These are phyloP conservation scores for Eucalyptus tenuipes DNA, from an alignment of 345 rosid species.

Conservation along the genomic window DNA sequence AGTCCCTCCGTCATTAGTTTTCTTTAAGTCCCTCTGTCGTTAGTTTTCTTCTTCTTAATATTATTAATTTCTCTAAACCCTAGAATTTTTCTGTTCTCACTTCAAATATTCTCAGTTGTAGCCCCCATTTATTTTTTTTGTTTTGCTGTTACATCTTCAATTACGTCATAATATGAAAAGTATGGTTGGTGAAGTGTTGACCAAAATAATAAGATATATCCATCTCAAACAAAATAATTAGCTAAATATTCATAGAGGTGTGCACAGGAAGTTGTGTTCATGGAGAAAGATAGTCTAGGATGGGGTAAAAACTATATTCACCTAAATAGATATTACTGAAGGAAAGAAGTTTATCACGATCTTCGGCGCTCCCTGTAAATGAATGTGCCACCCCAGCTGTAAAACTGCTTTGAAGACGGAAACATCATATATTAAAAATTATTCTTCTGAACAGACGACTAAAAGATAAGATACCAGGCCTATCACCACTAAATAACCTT, in stretches of 20 bases:
- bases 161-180: not conserved
- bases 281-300: not conserved
- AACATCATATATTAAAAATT: not conserved
- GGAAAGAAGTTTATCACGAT: slow-evolving; percentile 68
- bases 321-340: slow-evolving; percentile 70
- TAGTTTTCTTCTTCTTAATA: not conserved
- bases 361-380: slow-evolving; percentile 72
- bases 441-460: not conserved
- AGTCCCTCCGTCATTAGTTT: not conserved
- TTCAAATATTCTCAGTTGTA: not conserved
- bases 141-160: not conserved
- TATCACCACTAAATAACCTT: not conserved
- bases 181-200: not conserved
- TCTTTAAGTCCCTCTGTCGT: not conserved
- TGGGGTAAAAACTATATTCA: slow-evolving; percentile 1
- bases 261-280: not conserved
- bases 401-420: slow-evolving; percentile 27
- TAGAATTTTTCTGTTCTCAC: not conserved
- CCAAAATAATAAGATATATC: not conserved
- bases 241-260: not conserved
- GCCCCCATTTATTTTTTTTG: not conserved
- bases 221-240: not conserved
- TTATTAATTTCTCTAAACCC: not conserved
- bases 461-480: not conserved
- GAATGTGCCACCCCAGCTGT: slow-evolving; percentile 84